Base-by-base conservation (phyloP, 164 flowering plant genomes). In the Tinospora cordifolia region DNA sequence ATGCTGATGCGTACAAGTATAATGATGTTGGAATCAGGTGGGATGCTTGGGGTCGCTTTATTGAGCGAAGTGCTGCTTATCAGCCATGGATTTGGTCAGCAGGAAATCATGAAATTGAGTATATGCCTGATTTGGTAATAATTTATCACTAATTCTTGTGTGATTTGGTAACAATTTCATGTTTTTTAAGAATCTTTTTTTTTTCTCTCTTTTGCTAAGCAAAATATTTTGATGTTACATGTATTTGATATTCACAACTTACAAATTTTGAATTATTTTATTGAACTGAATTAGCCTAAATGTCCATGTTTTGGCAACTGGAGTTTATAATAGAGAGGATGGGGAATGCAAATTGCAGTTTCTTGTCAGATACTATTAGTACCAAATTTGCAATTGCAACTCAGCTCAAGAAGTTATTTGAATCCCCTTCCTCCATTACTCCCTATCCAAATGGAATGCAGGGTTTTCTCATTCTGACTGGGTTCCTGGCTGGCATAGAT, bases 41-140 rank as follows among this genome's bases (percentile, higher is more conserved):
- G 98, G 98, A 93, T 71, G 71, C 94, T 17, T 93, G 93, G 92
- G 98, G 96, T 26, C 90, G 93, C 38, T 91, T 93, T 76, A 71
- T 78, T 72, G 98, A 93, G 81, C 72, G 62, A 73, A 87, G 85
- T 80, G 76, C 92, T 39, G 98, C 98, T 68, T 93, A 87, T 80
- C 96, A 91, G 75, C 98, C 98, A 13, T 93, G 98, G 98, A 86
- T 93, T 15, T 93, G 98, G 97, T 46, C 92, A 22, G 87, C 83
- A 51, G 98, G 98, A 58, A 93, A 93, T 77, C 98, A 93, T 80
- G 98, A 93, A 79, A 84, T 93, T 69, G 98, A 93, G 67, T 94
- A 83, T 84, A 80, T 86, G 83, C 97, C 97, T 62, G 44, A 89
- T 60, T 78, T 94, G 97, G 98, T 94, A 88, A 76, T 13, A 51